A percentile compares a stretch with the other conserved stretches of the same genome.
These are phyloP conservation scores for Blastomyces gilchristii DNA, from an alignment of 2,329 filamentous ascomycete species.

Conservation along the genomic window DNA sequence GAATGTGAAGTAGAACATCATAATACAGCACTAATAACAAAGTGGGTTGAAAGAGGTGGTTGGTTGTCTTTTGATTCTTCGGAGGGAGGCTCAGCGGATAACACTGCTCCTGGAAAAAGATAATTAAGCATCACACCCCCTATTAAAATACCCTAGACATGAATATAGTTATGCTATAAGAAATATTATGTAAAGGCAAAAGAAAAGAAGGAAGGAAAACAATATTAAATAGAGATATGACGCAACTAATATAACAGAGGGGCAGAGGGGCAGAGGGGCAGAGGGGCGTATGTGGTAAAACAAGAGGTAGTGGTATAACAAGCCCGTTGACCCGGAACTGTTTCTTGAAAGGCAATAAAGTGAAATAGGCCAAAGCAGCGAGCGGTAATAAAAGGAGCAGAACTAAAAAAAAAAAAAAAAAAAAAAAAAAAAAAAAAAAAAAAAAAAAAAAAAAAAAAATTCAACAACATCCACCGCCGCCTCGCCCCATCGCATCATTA, in stretches of 20 bases:
- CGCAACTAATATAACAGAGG: neutral
- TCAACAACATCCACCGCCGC: conserved; percentile 31
- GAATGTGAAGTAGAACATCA: too few relatives aligned
- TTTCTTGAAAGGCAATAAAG: neutral
- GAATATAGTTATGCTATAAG: neutral
- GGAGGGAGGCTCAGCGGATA: too few relatives aligned
- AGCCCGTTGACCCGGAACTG: neutral
- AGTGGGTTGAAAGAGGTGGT: too few relatives aligned
- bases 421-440: too few relatives aligned
- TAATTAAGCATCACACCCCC: too few relatives aligned
- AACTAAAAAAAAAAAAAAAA: too few relatives aligned
- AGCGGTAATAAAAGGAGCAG: neutral
- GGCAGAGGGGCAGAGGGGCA: too few relatives aligned
- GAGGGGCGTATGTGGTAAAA: neutral
- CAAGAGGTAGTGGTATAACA: neutral
- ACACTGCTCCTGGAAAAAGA: too few relatives aligned
- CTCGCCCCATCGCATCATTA: conserved; percentile 39
- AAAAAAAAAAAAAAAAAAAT: too few relatives aligned
- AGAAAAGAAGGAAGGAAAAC: neutral
- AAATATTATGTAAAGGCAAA: neutral
- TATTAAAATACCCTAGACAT: neutral
- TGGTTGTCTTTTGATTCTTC: too few relatives aligned
- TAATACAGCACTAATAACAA: too few relatives aligned
- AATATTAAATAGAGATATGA: neutral
- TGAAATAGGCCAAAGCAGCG: neutral